Base-by-base conservation (phyloP, 1,139 yeast genomes). In the Yamadazyma trypodendri region DNA sequence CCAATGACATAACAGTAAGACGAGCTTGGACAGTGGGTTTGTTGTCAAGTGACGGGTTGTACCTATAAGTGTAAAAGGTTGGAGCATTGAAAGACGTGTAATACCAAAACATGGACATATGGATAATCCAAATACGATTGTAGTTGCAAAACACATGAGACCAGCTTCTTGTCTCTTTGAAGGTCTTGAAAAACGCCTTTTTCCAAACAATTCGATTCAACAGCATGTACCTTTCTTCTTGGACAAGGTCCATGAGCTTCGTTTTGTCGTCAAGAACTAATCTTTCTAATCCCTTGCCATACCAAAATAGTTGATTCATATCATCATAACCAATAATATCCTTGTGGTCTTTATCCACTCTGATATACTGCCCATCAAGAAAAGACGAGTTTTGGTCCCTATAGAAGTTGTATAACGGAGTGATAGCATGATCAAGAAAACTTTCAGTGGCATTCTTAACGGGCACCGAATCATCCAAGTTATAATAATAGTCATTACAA, bases 341-440 rank as follows among this genome's bases (percentile, higher is more conserved):
- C 1, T 70, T 60, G 47, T 79, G 85, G 49, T 79, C 84, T 43
- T 65, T 72, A 44, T 76, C 78, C 15, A 63, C 61, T 20, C 64
- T 64, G 29, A 64, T 59, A 46, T 61, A 68, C 13, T 56, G 60
- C 0, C 68, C 77, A 21, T 65, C 65, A 9, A 56, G 50, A 9
- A 54, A 46, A 13, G 59, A 62, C 42, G 63, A 81, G 5, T 79
- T 65, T 55, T 83, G 88, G 41, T 69, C 72, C 24, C 81, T 65
- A 50, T 84, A 74, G 48, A 70, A 83, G 10, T 65, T 55, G 60
- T 87, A 88, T 3, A 88, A 54, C 0, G 96, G 96, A 2, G 88
- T 81, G n/a, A 88, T 79, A 2, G 76, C 72, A 35, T 76, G 79
- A 44, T 86, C 81, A 30, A 88, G 65, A 50, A 75, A 88, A 36